Base-by-base conservation (phyloP, 2,329 filamentous ascomycete species). In the Colletotrichum zoysiae region DNA sequence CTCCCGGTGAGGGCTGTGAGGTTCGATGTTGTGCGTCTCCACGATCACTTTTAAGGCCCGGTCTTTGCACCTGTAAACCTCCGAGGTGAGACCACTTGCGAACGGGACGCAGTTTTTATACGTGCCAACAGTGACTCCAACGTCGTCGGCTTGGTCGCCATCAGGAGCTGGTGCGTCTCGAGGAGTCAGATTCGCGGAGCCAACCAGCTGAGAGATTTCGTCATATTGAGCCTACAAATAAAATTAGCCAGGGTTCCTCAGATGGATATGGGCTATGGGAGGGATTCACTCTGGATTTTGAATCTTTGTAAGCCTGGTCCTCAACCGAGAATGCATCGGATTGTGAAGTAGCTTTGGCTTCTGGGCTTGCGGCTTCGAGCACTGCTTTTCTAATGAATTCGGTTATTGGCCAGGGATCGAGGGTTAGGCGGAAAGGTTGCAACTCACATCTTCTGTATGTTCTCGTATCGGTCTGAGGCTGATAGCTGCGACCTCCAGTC, bases 1-100 rank as follows among this genome's bases (percentile, higher is more conserved):
- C 83, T 99, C 96, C 55, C 93, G 90, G 58, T 87, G 84, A 1
- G 94, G 92, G 78, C 97, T 91, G 81, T 99, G 96, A 12, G 96
- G 96, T 70, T 93, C 90, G 48, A 91, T 87, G 82, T 92, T 90
- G 65, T 87, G 85, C 48, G 91, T 91, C 42, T 93, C 91, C 38
- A 90, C 90, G 46, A 96, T 97, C 71, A 98, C 90, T 79, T 99
- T 99, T 60, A 99, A 84, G 2, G 95, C 96, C 23, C 84, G 83
- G 64, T 82, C 76, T 30, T 79, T 82, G 51, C 90, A 90, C 76
- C 91, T 91, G 83, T 95, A 98, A 62, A 99, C 90, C 67, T 91
- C 89, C 23, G 95, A 96, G 73, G 94, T 96, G 16, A 95, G 85
- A 26, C 96, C 96, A 74, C 85, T 84, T 57, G 85, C 85, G n/a